These are phyloP conservation scores for Amoebophrya sp. DNA, from an alignment of 169 alveolate genomes.

Conservation along the genomic window DNA sequence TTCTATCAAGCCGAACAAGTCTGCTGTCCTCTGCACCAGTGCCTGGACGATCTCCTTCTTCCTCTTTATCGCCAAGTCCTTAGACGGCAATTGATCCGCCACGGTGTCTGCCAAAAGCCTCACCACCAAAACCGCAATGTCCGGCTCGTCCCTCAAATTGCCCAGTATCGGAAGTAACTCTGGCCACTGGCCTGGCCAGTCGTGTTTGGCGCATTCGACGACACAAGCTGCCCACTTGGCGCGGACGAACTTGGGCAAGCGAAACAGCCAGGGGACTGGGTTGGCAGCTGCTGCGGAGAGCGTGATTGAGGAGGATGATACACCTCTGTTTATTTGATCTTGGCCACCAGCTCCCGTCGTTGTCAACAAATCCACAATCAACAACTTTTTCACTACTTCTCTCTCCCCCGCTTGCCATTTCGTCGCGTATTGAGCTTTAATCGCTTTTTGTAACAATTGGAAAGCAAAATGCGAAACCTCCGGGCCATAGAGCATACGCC, in stretches of 20 bases:
- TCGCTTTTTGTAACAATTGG: slow-evolving; percentile 1
- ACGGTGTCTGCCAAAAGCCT: neutral
- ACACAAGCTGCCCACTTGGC: neutral
- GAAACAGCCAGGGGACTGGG: neutral
- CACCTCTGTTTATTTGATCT: too few relatives aligned
- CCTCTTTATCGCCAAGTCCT: neutral
- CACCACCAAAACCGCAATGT: neutral
- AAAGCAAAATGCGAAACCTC: neutral
- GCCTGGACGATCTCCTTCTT: neutral
- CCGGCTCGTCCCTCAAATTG: neutral
- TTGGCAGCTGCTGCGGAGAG: neutral
- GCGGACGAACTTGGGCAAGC: neutral
- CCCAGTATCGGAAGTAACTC: neutral
- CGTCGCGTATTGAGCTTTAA: neutral
- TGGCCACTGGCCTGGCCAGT: slow-evolving; percentile 16
- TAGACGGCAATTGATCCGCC: neutral
- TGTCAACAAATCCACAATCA: neutral
- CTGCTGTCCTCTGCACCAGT: neutral
- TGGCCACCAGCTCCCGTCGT: too few relatives aligned
- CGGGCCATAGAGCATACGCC: neutral
- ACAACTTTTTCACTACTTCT: neutral
- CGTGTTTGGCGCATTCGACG: neutral
- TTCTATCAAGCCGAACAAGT: neutral
- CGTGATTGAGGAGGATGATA: neutral
- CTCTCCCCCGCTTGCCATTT: neutral